Evolutionary conservation across 2,329 filamentous ascomycete species (phyloP).

Genomic region (Eurotiales sp.): DNA sequence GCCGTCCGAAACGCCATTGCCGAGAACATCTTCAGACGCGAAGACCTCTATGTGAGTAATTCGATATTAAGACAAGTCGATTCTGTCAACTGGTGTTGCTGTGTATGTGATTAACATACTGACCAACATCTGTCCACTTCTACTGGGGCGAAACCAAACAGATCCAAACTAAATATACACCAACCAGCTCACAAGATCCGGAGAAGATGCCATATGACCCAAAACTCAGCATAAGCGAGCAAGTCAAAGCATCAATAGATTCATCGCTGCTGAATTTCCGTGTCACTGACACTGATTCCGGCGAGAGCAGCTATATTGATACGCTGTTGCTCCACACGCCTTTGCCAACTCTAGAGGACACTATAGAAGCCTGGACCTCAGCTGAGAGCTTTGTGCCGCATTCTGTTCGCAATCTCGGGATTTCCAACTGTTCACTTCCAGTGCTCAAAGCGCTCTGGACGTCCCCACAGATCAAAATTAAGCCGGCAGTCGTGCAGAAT

Average conservation of each 20-base stretch:
- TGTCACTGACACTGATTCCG: slow-evolving; percentile 25
- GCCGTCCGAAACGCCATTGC: slow-evolving; percentile 61
- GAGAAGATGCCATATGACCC: slow-evolving; percentile 61
- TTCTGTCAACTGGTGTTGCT: no score
- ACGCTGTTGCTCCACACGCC: slow-evolving; percentile 59
- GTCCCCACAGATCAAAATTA: slow-evolving; percentile 41
- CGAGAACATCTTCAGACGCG: slow-evolving; percentile 55
- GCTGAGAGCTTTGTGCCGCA: slow-evolving; percentile 65
- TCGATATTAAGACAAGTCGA: background rate
- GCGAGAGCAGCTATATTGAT: slow-evolving; percentile 53
- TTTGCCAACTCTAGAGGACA: slow-evolving; percentile 47
- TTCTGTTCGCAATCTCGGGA: slow-evolving; percentile 63
- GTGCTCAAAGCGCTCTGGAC: slow-evolving; percentile 53
- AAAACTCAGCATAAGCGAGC: slow-evolving; percentile 55
- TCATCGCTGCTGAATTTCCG: slow-evolving; percentile 64
- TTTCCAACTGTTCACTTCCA: slow-evolving; percentile 67
- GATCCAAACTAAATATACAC: slow-evolving; percentile 82
- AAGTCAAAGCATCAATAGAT: slow-evolving; percentile 64
- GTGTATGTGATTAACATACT: no score
- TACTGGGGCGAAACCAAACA: slow-evolving; percentile 30
- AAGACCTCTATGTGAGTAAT: slow-evolving; percentile 59
- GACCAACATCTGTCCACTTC: no score
- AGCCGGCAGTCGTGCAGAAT: slow-evolving; percentile 69
- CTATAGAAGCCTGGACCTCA: slow-evolving; percentile 62
- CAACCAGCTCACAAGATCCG: slow-evolving; percentile 59